Evolutionary conservation across 352 stramenopile genomes (phyloP).

Genomic region (Stramenopiles sp.): DNA sequence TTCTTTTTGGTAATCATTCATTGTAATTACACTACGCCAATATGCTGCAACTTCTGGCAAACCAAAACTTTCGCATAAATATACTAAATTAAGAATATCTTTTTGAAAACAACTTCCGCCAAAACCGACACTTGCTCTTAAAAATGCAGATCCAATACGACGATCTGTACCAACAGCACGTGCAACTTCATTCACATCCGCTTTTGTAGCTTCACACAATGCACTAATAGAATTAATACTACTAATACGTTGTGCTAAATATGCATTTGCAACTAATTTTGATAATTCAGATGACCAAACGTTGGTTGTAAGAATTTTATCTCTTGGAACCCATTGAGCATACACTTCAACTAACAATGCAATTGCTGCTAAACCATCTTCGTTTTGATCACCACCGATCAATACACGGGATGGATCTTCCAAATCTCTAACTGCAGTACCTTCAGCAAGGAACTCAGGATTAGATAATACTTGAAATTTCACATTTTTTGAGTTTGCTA

Average conservation of each 20-base stretch:
- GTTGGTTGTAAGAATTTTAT: constrained; percentile 91
- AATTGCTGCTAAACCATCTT: constrained; percentile 55
- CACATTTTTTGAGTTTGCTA: constrained; percentile 63
- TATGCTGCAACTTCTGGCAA: constrained; percentile 94
- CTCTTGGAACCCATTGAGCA: constrained; percentile 82
- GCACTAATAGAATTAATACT: constrained; percentile 99
- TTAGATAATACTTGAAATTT: constrained; percentile 93
- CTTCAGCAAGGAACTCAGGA: constrained; percentile 97
- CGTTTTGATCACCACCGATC: constrained; percentile 85
- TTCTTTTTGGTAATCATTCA: constrained; percentile 99
- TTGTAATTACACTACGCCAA: constrained; percentile 92
- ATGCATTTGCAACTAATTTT: constrained; percentile 98
- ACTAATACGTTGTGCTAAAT: constrained; percentile 94
- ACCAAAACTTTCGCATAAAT: constrained; percentile 91
- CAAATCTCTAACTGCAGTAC: constrained; percentile 90
- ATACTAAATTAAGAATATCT: constrained; percentile 98
- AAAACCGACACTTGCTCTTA: constrained; percentile 94
- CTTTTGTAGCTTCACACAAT: constrained; percentile 90
- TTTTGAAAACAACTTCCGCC: constrained; percentile 98
- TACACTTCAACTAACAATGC: constrained; percentile 84
- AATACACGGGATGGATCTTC: constrained; percentile 81
- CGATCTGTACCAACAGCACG: constrained; percentile 87
- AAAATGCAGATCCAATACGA: constrained; percentile 90
- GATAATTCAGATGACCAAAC: constrained; percentile 99
- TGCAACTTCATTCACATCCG: constrained; percentile 92